These are phyloP conservation scores for Hippophae gyantsensis DNA, from an alignment of 306 rosid species.

Conservation along the genomic window DNA sequence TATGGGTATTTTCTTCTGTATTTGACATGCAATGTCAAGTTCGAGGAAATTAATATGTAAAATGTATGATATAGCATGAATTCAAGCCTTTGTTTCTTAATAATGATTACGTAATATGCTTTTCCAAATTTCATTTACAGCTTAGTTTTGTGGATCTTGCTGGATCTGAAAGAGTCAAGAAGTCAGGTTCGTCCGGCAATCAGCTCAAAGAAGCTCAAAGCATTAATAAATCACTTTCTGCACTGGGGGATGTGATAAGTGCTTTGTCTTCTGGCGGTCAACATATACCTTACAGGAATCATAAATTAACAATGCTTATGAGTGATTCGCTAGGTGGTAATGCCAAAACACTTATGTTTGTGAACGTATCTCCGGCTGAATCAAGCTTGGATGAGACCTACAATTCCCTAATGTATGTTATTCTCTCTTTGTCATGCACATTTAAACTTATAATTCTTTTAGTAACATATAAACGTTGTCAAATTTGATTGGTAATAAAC, in stretches of 20 bases:
- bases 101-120: neutral
- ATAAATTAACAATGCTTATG: conserved; percentile 92
- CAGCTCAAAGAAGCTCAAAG: conserved; percentile 97
- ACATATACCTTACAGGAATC: conserved; percentile 91
- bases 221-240: conserved; percentile 93
- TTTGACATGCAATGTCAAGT: neutral
- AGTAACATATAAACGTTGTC: neutral
- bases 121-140: conserved; percentile 29
- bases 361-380: conserved; percentile 76
- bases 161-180: conserved; percentile 88
- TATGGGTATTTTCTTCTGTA: neutral
- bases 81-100: neutral
- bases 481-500: too few species aligned
- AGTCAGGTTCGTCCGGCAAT: conserved; percentile 81
- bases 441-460: neutral
- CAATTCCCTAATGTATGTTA: conserved; percentile 74
- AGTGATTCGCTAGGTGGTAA: conserved; percentile 97
- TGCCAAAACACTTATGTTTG: conserved; percentile 96
- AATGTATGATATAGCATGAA: neutral
- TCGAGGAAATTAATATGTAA: neutral
- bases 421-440: neutral
- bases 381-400: conserved; percentile 87
- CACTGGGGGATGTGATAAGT: conserved; percentile 89
- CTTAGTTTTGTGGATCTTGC: conserved; percentile 98
- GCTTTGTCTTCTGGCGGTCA: conserved; percentile 79